phyloP scores from a whole-genome alignment of 768 basidiomycete species.

The Leccinum ochraceum region DNA sequence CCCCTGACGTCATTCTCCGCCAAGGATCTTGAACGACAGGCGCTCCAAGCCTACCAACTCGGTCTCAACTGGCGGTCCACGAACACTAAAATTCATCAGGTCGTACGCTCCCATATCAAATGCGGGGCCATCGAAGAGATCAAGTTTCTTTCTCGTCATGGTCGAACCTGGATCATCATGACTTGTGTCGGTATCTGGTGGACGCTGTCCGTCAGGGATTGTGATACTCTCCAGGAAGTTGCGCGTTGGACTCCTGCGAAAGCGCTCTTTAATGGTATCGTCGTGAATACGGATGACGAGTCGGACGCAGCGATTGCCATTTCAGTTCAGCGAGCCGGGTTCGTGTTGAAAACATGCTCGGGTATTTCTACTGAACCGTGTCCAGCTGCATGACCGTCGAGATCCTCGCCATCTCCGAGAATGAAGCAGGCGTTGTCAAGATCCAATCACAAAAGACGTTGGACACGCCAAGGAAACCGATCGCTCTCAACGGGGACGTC shows the following conservation, averaged over 20 bases:
- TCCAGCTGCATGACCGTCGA: constrained; percentile 26
- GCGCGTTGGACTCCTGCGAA: constrained; percentile 57
- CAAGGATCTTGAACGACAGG: constrained; percentile 46
- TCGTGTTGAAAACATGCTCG: constrained; percentile 25
- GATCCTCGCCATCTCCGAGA: constrained; percentile 28
- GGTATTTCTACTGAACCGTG: constrained; percentile 14
- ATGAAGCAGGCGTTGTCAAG: constrained; percentile 11
- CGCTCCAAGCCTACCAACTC: constrained; percentile 46
- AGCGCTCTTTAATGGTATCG: constrained; percentile 52
- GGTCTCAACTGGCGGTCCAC: constrained; percentile 50
- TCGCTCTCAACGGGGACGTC: constrained; percentile 51
- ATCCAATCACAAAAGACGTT: constrained; percentile 39
- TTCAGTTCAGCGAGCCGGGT: constrained; percentile 50
- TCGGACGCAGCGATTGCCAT: constrained; percentile 54
- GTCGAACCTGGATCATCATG: constrained; percentile 48
- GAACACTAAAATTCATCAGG: constrained; percentile 14
- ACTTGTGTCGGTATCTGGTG: constrained; percentile 66
- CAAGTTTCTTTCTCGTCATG: constrained; percentile 50
- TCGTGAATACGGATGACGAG: constrained; percentile 46
- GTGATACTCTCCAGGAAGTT: constrained; percentile 27
- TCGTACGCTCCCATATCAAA: constrained; percentile 28
- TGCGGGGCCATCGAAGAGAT: constrained; percentile 52
- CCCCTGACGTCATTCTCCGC: constrained; percentile 39
- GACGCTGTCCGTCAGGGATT: constrained; percentile 53
- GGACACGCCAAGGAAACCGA: constrained; percentile 44